phyloP scores from a whole-genome alignment of 495 filamentous ascomycete genomes.

The Lasiosphaeris hirsuta region DNA sequence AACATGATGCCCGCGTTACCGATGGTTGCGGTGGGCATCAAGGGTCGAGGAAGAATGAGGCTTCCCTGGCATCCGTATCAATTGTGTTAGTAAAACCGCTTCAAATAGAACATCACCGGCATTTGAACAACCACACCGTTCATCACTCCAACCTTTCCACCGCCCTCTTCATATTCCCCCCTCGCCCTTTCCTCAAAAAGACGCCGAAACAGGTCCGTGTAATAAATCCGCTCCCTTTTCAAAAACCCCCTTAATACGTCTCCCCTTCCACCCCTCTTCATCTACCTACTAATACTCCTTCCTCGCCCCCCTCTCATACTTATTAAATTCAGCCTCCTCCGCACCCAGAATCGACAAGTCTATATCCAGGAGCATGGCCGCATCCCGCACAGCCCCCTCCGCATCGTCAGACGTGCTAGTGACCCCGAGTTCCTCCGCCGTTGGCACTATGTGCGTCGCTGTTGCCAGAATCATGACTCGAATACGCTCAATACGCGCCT shows the following conservation, averaged over 20 bases:
- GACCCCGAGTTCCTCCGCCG: not conserved
- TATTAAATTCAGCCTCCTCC: slow-evolving; percentile 12
- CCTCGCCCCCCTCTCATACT: slow-evolving; percentile 18
- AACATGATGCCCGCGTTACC: slow-evolving; percentile 7
- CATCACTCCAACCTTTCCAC: not conserved
- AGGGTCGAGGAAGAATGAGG: not conserved
- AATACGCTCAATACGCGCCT: slow-evolving; percentile 1
- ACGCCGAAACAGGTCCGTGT: slow-evolving; percentile 9
- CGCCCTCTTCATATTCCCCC: slow-evolving; percentile 8
- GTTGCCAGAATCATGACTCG: slow-evolving; percentile 18
- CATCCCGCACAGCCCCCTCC: not conserved
- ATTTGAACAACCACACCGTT: too few species aligned
- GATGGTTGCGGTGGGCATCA: slow-evolving; percentile 2
- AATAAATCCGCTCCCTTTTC: slow-evolving; percentile 11
- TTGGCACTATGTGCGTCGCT: slow-evolving; percentile 11
- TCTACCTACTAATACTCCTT: slow-evolving; percentile 15
- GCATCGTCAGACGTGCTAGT: not conserved
- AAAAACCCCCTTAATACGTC: slow-evolving; percentile 15
- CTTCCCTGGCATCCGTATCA: too few species aligned
- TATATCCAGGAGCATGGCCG: slow-evolving; percentile 21
- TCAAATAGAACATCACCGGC: too few species aligned
- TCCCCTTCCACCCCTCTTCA: slow-evolving; percentile 15
- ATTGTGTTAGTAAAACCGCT: too few species aligned
- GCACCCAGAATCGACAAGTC: slow-evolving; percentile 16
- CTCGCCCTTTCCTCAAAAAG: slow-evolving; percentile 15